Evolutionary conservation across 306 rosid genomes (phyloP).

Genomic region (Malus orientalis): DNA sequence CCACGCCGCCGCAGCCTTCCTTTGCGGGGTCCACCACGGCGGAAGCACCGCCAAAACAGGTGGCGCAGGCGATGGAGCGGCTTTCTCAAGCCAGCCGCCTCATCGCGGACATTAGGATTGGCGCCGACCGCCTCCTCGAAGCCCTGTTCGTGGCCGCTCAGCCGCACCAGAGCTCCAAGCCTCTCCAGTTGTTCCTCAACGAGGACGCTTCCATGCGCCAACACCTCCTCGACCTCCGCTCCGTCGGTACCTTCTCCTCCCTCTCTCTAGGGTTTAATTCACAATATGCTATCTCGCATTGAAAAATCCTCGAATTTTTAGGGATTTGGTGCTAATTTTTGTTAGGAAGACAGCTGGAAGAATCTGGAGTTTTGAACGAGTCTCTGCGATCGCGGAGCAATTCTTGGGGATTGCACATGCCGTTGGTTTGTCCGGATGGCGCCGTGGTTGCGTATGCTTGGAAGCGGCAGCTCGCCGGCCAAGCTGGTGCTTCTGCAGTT

Average conservation of each 20-base stretch:
- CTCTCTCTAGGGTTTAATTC: not conserved
- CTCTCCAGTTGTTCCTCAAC: constrained; percentile 55
- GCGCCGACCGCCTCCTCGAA: constrained; percentile 87
- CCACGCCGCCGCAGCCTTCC: constrained; percentile 16
- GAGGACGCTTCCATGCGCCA: constrained; percentile 88
- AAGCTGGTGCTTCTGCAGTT: constrained; percentile 91
- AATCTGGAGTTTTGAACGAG: constrained; percentile 75
- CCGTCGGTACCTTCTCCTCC: constrained; percentile 46
- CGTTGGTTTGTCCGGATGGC: constrained; percentile 88
- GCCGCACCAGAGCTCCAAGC: constrained; percentile 69
- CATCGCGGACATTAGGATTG: constrained; percentile 77
- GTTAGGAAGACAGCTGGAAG: constrained; percentile 78
- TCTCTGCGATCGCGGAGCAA: constrained; percentile 70
- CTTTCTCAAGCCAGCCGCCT: constrained; percentile 78
- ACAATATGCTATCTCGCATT: not conserved
- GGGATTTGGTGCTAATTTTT: constrained; percentile 6
- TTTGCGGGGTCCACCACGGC: constrained; percentile 29
- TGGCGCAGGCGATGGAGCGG: constrained; percentile 77
- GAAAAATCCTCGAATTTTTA: not conserved
- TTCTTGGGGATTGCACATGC: constrained; percentile 95
- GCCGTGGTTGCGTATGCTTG: constrained; percentile 96
- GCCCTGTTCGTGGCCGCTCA: constrained; percentile 60
- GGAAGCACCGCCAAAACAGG: constrained; percentile 97
- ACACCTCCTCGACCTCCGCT: constrained; percentile 68
- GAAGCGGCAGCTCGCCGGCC: constrained; percentile 92